Evolutionary conservation across 2,329 filamentous ascomycete species (phyloP), one percentile per base, ranked within the genome.

Genomic region (Apiospora koreana): DNA sequence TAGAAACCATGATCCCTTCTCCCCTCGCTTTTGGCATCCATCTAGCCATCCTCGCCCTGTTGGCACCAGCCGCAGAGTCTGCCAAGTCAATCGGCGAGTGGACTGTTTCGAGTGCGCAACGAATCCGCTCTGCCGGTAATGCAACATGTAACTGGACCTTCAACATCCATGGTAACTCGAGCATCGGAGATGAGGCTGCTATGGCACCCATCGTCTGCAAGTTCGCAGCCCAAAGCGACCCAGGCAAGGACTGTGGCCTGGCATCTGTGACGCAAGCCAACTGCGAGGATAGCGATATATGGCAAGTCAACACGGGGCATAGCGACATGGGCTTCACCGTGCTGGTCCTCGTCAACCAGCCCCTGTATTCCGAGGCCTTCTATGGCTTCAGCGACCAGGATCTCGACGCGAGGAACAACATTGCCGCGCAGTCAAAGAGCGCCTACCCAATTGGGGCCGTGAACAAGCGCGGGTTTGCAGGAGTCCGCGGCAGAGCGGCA

Each of bases 371-470:
- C 9, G 46, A 48, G n/a, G 74, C 75, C 1, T 75, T 48, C 46
- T 76, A 74, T 67, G 73, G 69, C 1, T 75, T 73, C 68, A 14
- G n/a, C 2, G 75, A 77, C 45, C 28, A 9, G 21, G 62, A 45
- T 18, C 75, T 77, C 41, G 73, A 77, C 54, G 31, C 50, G 10
- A 68, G 65, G 16, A 65, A 42, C 2, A 25, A 25, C 10, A 74
- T 77, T 68, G 43, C 73, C 8, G 28, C 64, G 9, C 73, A 74
- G 69, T 69, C 38, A 12, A 50, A 54, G 31, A 45, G 31, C 1
- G 41, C 65, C 8, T 62, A 41, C 28, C 45, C 69, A 43, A 43
- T 18, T 14, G 42, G 42, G 42, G 42, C 42, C 35, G 35, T 35
- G 42, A 43, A 43, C 12, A 43, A 43, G 42, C 42, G 42, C 42